Evolutionary conservation across 441 rosid genomes (phyloP).

Genomic region (Manihot esculenta): DNA sequence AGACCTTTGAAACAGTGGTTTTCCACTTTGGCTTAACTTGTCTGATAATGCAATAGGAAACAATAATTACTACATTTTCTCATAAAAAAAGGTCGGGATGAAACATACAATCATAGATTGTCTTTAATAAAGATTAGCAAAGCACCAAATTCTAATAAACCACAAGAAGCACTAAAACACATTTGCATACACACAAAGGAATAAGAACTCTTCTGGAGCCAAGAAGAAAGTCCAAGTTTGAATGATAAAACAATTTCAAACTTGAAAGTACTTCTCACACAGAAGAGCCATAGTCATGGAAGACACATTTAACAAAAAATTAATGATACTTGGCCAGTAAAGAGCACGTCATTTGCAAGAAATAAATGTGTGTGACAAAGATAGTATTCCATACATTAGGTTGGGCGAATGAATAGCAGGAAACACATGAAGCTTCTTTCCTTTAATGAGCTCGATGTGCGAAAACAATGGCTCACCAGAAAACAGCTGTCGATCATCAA

Average conservation of each 20-base stretch:
- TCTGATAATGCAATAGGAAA: neutral
- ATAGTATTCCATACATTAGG: conserved; percentile 59
- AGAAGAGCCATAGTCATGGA: neutral
- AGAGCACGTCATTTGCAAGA: neutral
- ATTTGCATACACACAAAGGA: neutral
- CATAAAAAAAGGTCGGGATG: no score
- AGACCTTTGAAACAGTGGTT: no score
- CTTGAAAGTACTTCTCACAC: no score
- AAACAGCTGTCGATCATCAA: conserved; percentile 58
- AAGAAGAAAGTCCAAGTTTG: neutral
- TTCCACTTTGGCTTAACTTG: no score
- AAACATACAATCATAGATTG: no score
- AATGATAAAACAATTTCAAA: neutral
- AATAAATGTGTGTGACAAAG: conserved; percentile 7
- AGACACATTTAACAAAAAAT: neutral
- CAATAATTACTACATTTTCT: neutral
- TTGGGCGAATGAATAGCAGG: conserved; percentile 74
- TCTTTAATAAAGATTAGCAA: no score
- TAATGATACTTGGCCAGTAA: neutral
- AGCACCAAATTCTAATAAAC: neutral
- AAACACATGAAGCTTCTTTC: conserved; percentile 59
- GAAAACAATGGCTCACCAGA: conserved; percentile 76
- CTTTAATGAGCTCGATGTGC: conserved; percentile 56
- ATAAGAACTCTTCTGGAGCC: neutral
- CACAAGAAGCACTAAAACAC: neutral